Evolutionary conservation across 169 alveolate genomes (phyloP).

Genomic region (Eimeria sp.): DNA sequence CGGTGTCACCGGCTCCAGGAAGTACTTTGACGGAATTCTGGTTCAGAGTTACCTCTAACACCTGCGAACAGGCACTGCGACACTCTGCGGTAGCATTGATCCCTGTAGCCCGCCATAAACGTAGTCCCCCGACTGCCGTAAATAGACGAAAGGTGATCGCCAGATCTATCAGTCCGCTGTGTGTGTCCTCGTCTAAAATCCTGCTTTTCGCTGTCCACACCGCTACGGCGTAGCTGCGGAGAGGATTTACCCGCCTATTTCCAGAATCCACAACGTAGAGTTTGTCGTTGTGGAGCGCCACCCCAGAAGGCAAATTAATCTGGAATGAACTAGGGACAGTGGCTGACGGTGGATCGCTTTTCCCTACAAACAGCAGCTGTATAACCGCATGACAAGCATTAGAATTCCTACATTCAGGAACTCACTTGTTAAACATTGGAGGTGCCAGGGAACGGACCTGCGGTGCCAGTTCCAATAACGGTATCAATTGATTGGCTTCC

Average conservation of each 20-base stretch:
- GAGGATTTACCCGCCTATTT: neutral
- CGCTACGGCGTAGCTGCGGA: neutral
- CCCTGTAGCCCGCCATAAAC: neutral
- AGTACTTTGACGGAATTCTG: neutral
- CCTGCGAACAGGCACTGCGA: neutral
- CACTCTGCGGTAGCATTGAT: neutral
- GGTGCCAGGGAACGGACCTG: conserved; percentile 13
- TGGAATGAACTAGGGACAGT: neutral
- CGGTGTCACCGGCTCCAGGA: neutral
- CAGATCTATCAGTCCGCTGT: too few relatives aligned
- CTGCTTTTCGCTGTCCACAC: neutral
- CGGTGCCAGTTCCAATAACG: conserved; percentile 57
- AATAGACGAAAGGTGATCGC: neutral
- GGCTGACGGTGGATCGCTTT: neutral
- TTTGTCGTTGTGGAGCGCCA: neutral
- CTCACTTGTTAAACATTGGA: neutral
- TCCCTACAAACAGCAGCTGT: neutral
- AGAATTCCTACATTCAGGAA: neutral
- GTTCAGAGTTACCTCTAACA: neutral
- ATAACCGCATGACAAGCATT: neutral
- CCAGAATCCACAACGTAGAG: conserved; percentile 68
- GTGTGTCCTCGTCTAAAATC: too few relatives aligned
- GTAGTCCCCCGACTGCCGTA: neutral
- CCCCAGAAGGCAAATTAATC: conserved; percentile 49
- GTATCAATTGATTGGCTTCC: neutral